phyloP scores from a whole-genome alignment of 352 stramenopile genomes.

The Blastocystis sp. region DNA sequence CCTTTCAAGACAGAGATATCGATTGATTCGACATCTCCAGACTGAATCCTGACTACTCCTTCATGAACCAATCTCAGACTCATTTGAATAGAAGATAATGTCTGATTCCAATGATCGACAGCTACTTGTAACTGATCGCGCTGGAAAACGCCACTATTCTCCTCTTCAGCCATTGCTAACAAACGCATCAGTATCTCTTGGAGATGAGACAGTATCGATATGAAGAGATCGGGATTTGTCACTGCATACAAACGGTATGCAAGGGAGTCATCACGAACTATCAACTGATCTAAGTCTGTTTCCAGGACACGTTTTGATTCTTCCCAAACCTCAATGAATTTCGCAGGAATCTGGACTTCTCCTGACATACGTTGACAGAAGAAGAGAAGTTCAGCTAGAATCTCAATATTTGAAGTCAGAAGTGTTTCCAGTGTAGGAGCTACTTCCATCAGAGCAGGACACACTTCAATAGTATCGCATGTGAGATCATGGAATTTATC shows the following conservation, averaged over 20 bases:
- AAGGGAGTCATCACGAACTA: not conserved
- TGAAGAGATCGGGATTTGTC: not conserved
- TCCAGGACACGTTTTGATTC: not conserved
- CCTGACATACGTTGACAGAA: conserved; percentile 19
- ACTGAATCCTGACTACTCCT: not conserved
- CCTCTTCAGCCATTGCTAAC: not conserved
- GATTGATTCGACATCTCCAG: not conserved
- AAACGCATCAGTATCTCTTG: not conserved
- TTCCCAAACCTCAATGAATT: not conserved
- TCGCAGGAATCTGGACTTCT: not conserved
- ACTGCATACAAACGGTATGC: conserved; percentile 4
- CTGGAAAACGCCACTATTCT: not conserved
- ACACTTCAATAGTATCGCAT: not conserved
- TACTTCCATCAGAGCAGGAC: not conserved
- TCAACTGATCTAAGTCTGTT: not conserved
- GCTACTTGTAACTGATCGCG: not conserved
- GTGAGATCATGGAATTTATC: not conserved
- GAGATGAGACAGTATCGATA: not conserved
- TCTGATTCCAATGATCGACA: not conserved
- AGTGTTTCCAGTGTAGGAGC: conserved; percentile 2
- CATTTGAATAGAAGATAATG: not conserved
- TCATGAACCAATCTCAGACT: not conserved
- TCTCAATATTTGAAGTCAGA: not conserved
- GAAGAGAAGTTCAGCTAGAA: conserved; percentile 39
- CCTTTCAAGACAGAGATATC: not conserved